phyloP scores from a whole-genome alignment of 2,329 filamentous ascomycete genomes.

The Calonectria montana region DNA sequence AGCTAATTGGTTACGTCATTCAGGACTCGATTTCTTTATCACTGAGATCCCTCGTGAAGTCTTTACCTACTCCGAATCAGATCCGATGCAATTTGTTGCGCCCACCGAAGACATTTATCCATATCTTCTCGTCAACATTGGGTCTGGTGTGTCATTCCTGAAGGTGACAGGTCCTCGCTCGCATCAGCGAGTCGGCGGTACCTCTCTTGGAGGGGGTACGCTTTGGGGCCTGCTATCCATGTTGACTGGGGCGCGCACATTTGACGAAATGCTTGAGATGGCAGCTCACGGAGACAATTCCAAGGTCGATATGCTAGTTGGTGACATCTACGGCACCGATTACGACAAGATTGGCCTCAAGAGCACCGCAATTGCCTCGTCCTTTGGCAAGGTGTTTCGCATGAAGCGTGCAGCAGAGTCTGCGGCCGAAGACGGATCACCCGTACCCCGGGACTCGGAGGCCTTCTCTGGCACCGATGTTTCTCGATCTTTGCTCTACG shows the following conservation, averaged over 20 bases:
- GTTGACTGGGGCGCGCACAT: conserved; percentile 92
- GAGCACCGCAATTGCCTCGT: conserved; percentile 93
- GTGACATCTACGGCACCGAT: conserved; percentile 96
- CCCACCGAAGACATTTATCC: conserved; percentile 88
- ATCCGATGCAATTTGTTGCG: conserved; percentile 90
- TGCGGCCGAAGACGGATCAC: conserved; percentile 75
- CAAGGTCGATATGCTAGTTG: conserved; percentile 95
- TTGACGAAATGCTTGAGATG: conserved; percentile 96
- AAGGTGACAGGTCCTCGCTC: conserved; percentile 92
- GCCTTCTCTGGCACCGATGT: conserved; percentile 83
- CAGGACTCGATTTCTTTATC: conserved; percentile 97
- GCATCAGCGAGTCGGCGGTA: conserved; percentile 92
- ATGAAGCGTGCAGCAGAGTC: conserved; percentile 88
- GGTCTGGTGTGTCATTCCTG: conserved; percentile 95
- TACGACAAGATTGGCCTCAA: conserved; percentile 97
- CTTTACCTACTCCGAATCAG: conserved; percentile 92
- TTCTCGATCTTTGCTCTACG: conserved; percentile 90
- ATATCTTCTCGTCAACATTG: conserved; percentile 97
- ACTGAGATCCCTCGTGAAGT: conserved; percentile 97
- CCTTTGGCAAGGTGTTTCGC: conserved; percentile 96
- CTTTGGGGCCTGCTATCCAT: conserved; percentile 95
- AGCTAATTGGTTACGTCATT: conserved; percentile 20
- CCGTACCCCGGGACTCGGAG: conserved; percentile 63
- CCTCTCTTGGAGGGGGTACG: conserved; percentile 94
- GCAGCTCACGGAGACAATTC: conserved; percentile 92